Evolutionary conservation across 2,329 filamentous ascomycete genomes (phyloP).

Genomic region (Fusarium albidum): DNA sequence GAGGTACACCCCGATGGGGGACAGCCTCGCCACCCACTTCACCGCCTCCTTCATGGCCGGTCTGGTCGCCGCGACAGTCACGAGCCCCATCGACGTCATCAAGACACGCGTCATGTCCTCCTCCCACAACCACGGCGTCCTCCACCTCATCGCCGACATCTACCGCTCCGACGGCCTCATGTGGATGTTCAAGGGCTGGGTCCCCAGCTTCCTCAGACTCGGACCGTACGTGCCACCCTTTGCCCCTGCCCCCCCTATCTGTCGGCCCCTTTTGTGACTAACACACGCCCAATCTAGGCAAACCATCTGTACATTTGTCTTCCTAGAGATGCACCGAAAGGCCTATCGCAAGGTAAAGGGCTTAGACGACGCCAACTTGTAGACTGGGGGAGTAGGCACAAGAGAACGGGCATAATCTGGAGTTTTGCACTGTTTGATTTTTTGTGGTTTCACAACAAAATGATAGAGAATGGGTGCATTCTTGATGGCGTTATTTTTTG

Average conservation of each 20-base stretch:
- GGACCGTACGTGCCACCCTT: conserved; percentile 61
- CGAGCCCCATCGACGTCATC: conserved; percentile 86
- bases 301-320: conserved; percentile 87
- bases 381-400: conserved; percentile 24
- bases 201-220: conserved; percentile 75
- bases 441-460: conserved; percentile 21
- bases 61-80: conserved; percentile 84
- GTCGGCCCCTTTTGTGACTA: conserved; percentile 5
- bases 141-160: conserved; percentile 70
- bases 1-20: conserved; percentile 69
- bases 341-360: conserved; percentile 68
- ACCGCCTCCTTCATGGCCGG: conserved; percentile 80
- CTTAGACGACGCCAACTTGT: conserved; percentile 40
- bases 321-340: conserved; percentile 87
- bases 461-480: conserved; percentile 27
- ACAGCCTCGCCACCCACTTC: conserved; percentile 81
- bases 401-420: conserved; percentile 27
- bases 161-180: conserved; percentile 74
- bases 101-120: conserved; percentile 89
- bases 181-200: conserved; percentile 93
- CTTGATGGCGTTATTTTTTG: conserved; percentile 35
- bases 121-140: conserved; percentile 58
- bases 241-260: neutral
- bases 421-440: conserved; percentile 37
- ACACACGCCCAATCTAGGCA: conserved; percentile 59